Evolutionary conservation across 169 alveolate genomes (phyloP).

Genomic region (Cryptosporidium ryanae): DNA sequence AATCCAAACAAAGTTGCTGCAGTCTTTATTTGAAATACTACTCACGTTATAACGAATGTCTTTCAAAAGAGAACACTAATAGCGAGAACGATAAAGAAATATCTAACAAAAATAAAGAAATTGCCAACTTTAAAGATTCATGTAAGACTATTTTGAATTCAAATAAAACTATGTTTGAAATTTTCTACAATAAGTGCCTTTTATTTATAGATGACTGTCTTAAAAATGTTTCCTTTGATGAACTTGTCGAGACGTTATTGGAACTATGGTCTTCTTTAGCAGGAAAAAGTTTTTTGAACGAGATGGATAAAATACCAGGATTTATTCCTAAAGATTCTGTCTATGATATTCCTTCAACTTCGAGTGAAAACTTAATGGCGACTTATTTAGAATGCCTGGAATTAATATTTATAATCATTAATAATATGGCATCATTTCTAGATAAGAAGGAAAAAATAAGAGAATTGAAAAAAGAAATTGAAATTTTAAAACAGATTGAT

Average conservation of each 20-base stretch:
- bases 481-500: conserved; percentile 3
- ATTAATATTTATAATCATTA: neutral
- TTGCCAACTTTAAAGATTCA: neutral
- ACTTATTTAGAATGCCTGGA: neutral
- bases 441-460: neutral
- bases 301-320: neutral
- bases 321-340: neutral
- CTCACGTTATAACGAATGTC: no score
- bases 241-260: neutral
- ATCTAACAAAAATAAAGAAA: neutral
- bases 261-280: conserved; percentile 1
- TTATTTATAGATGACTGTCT: neutral
- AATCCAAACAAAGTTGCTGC: no score
- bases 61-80: no score
- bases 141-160: neutral
- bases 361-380: neutral
- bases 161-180: neutral
- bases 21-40: no score
- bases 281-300: neutral
- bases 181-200: neutral
- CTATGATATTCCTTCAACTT: no score
- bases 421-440: neutral
- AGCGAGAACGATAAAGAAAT: neutral
- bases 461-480: conserved; percentile 25
- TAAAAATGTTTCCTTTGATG: neutral